Evolutionary conservation across 2,329 filamentous ascomycete species (phyloP).

Genomic region (Cladosporium colombiae): DNA sequence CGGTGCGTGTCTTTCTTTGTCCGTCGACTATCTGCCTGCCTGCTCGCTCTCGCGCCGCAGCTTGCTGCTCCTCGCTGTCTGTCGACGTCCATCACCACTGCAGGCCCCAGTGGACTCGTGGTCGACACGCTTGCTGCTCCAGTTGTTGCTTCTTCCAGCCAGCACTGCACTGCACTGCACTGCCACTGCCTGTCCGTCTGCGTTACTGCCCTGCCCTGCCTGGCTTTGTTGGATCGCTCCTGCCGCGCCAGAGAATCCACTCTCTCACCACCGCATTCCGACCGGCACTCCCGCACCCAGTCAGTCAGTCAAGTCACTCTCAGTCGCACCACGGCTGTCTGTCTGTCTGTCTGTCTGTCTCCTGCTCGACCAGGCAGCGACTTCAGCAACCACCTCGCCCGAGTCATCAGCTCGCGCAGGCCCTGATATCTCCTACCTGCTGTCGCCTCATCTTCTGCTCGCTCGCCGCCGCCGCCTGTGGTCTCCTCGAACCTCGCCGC

Average conservation of each 20-base stretch:
- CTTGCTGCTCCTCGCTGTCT: slow-evolving; percentile 10
- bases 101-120: slow-evolving; percentile 16
- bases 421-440: not conserved
- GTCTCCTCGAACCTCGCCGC: slow-evolving; percentile 6
- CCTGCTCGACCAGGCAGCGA: slow-evolving; percentile 6
- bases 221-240: slow-evolving; percentile 16
- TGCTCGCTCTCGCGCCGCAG: slow-evolving; percentile 7
- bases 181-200: not conserved
- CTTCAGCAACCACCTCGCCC: slow-evolving; percentile 1
- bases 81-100: slow-evolving; percentile 13
- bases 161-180: too few relatives aligned
- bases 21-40: slow-evolving; percentile 2
- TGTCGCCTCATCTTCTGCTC: not conserved
- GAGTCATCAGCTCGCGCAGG: not conserved
- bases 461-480: not conserved
- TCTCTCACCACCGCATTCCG: slow-evolving; percentile 3
- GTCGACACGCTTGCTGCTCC: not conserved
- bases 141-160: not conserved
- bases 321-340: not conserved
- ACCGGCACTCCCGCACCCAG: not conserved
- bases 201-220: slow-evolving; percentile 7
- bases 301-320: not conserved
- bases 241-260: slow-evolving; percentile 12
- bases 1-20: too few relatives aligned
- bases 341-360: not conserved